phyloP scores from a whole-genome alignment of 2,329 filamentous ascomycete species.

The Knoxdaviesia capensis region DNA sequence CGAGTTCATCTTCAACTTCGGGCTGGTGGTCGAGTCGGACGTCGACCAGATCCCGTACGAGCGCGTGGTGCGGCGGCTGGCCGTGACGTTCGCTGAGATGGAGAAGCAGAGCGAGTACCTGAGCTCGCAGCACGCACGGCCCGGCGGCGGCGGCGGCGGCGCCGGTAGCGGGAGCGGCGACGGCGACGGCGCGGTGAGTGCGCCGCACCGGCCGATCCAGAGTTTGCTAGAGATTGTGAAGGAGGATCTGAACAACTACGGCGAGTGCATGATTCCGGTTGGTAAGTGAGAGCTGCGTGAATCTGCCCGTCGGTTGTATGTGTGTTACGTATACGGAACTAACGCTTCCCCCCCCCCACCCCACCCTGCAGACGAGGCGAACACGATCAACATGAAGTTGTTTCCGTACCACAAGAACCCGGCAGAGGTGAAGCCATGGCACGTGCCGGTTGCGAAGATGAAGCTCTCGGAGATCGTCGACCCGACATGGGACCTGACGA shows the following conservation, averaged over 20 bases:
- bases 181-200: constrained; percentile 13
- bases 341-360: neutral
- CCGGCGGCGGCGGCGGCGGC: constrained; percentile 11
- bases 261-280: constrained; percentile 95
- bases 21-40: constrained; percentile 50
- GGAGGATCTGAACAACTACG: constrained; percentile 89
- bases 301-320: neutral
- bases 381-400: constrained; percentile 90
- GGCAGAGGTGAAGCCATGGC: constrained; percentile 63
- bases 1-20: constrained; percentile 98
- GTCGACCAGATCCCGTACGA: constrained; percentile 61
- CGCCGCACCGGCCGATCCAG: constrained; percentile 47
- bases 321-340: neutral
- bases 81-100: constrained; percentile 67
- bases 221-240: constrained; percentile 63
- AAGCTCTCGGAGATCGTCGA: constrained; percentile 43
- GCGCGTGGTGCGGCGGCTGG: constrained; percentile 68
- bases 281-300: constrained; percentile 28
- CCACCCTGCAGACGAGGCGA: constrained; percentile 50
- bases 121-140: constrained; percentile 33
- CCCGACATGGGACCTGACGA: constrained; percentile 54
- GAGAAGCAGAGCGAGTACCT: constrained; percentile 83
- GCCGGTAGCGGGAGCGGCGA: constrained; percentile 19
- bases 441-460: constrained; percentile 65
- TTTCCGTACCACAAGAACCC: constrained; percentile 69